These are phyloP conservation scores for Globisporangium splendens DNA, from an alignment of 352 stramenopile species.

Conservation along the genomic window DNA sequence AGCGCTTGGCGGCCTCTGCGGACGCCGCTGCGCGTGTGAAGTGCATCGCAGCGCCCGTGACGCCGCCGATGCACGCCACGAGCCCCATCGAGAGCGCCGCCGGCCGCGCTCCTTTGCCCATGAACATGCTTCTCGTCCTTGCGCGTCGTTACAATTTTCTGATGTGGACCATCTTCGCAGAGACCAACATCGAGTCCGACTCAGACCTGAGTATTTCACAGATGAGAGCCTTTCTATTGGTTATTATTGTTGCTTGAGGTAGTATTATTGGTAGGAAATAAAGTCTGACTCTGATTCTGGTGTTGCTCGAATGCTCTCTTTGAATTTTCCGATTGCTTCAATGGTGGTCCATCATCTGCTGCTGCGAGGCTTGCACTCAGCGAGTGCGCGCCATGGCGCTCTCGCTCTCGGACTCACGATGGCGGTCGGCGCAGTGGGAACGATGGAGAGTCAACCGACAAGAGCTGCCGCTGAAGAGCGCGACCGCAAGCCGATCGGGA, in stretches of 20 bases:
- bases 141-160: too few relatives aligned
- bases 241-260: too few relatives aligned
- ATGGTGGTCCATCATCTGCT: too few relatives aligned
- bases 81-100: background rate
- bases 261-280: too few relatives aligned
- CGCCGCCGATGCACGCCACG: background rate
- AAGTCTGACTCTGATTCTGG: too few relatives aligned
- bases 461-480: constrained; percentile 2
- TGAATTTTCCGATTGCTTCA: too few relatives aligned
- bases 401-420: background rate
- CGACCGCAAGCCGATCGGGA: constrained; percentile 10
- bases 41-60: background rate
- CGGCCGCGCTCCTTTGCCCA: background rate
- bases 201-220: too few relatives aligned
- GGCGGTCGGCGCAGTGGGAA: too few relatives aligned
- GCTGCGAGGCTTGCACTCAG: background rate
- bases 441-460: background rate
- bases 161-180: too few relatives aligned
- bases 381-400: background rate
- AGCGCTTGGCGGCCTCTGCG: background rate
- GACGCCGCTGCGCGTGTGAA: background rate
- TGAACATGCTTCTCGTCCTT: background rate
- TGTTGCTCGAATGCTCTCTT: too few relatives aligned
- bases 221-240: too few relatives aligned
- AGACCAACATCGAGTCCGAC: too few relatives aligned